Conservation (phyloP, 805 yeast species). For the Cyberlindnera nakhonratchasimensis region DNA sequence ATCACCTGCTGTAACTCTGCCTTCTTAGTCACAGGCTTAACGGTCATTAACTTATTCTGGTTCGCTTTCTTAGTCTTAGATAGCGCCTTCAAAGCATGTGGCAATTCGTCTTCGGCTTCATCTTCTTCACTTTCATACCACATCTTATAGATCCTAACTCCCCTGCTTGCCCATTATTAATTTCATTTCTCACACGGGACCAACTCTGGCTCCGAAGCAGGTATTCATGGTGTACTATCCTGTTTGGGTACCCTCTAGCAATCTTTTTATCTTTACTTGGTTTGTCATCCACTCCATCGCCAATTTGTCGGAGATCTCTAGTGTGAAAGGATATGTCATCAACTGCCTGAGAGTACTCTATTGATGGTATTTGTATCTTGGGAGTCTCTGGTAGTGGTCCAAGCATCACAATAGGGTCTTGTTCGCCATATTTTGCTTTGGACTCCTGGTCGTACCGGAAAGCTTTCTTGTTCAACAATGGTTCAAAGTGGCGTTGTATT, state of each 20-base stretch:
- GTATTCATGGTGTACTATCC: not conserved
- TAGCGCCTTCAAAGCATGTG: not conserved
- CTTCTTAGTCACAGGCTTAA: not conserved
- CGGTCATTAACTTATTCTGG: not conserved
- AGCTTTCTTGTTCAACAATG: slow-evolving; percentile 26
- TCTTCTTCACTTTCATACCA: not conserved
- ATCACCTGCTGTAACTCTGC: too few relatives aligned
- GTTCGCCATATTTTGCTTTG: slow-evolving; percentile 1
- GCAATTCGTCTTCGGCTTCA: not conserved
- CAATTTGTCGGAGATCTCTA: not conserved
- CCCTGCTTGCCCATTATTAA: not conserved
- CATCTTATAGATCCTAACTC: not conserved
- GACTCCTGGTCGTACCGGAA: slow-evolving; percentile 20
- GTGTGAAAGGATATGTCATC: not conserved
- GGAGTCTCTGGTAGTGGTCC: not conserved
- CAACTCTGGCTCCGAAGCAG: not conserved
- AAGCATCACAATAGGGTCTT: not conserved
- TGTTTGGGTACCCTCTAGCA: not conserved
- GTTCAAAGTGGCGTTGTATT: slow-evolving; percentile 41
- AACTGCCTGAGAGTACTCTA: not conserved
- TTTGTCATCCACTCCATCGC: not conserved
- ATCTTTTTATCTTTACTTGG: not conserved
- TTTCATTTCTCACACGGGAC: not conserved
- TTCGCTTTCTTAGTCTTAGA: not conserved
- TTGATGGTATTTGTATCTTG: not conserved